A percentile compares a stretch with the other conserved stretches of the same genome.
Evolutionary conservation across 163 green algal genomes (phyloP).

Genomic region (Scenedesmus sp.): DNA sequence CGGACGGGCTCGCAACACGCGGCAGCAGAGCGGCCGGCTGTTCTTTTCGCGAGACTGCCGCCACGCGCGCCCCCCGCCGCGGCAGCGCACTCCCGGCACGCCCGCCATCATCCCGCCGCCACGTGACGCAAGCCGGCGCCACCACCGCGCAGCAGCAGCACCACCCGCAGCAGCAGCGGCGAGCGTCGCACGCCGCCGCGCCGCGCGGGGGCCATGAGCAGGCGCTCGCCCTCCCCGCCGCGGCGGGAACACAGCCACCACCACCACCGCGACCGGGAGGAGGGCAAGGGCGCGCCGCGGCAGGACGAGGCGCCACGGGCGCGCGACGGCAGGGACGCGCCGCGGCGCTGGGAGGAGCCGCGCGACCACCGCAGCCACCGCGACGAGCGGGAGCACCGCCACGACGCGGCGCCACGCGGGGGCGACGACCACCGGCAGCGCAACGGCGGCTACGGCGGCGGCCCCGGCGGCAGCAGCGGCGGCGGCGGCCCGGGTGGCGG

Average conservation of each 20-base stretch:
- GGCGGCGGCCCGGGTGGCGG: background rate
- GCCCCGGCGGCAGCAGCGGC: background rate
- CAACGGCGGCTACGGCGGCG: constrained; percentile 7
- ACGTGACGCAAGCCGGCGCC: no score
- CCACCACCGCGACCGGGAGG: constrained; percentile 11
- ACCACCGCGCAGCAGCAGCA: no score
- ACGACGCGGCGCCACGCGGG: no score
- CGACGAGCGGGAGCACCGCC: background rate
- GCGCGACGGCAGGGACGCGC: background rate
- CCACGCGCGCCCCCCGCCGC: no score
- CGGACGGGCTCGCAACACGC: no score
- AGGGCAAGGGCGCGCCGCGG: background rate
- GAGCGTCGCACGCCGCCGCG: no score
- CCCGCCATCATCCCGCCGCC: no score
- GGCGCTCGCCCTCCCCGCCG: background rate
- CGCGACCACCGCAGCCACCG: background rate
- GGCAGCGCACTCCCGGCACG: no score
- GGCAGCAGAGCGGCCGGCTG: no score
- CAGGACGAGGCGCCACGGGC: constrained; percentile 3
- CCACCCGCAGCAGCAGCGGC: no score
- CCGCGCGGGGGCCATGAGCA: background rate
- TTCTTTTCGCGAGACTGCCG: no score
- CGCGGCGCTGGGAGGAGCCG: background rate
- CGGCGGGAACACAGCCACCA: background rate
- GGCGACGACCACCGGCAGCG: no score